Conservation (phyloP, 306 rosid species). For the Coriaria nepalensis region DNA sequence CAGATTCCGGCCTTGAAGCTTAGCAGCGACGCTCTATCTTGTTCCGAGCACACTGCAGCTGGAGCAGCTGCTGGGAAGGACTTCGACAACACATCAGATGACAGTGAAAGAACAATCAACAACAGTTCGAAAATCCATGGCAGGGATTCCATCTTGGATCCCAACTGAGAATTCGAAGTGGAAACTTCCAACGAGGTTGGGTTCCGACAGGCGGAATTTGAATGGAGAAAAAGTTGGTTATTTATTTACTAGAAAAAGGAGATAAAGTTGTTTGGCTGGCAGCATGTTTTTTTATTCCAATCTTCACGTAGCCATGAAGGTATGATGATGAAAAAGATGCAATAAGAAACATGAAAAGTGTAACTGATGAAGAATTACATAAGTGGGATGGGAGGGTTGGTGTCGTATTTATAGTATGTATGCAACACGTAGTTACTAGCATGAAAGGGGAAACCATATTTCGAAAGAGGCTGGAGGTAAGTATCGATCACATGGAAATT, state of each 20-base stretch:
- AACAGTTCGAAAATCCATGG: constrained; percentile 34
- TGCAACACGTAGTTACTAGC: neutral
- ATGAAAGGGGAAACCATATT: constrained; percentile 4
- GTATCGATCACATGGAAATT: constrained; percentile 66
- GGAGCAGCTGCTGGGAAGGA: constrained; percentile 15
- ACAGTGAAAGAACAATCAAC: constrained; percentile 15
- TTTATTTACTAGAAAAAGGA: constrained; percentile 18
- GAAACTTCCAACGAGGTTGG: constrained; percentile 16
- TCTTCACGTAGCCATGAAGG: constrained; percentile 70
- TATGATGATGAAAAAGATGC: constrained; percentile 41
- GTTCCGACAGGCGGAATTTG: constrained; percentile 33
- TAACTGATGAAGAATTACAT: constrained; percentile 23
- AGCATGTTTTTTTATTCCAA: constrained; percentile 29
- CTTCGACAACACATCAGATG: constrained; percentile 11
- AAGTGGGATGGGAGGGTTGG: constrained; percentile 24
- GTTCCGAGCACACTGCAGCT: constrained; percentile 45
- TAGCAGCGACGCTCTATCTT: constrained; percentile 78
- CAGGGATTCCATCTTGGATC: constrained; percentile 48
- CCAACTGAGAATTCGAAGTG: constrained; percentile 12
- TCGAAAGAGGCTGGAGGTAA: constrained; percentile 17
- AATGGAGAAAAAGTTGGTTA: constrained; percentile 10
- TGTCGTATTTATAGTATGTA: constrained; percentile 48
- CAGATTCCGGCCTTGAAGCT: constrained; percentile 57
- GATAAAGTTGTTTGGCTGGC: constrained; percentile 22
- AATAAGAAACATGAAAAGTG: constrained; percentile 12